A percentile compares a stretch with the other conserved stretches of the same genome.
Evolutionary conservation across 306 rosid species (phyloP).

Genomic region (Morella rubra): DNA sequence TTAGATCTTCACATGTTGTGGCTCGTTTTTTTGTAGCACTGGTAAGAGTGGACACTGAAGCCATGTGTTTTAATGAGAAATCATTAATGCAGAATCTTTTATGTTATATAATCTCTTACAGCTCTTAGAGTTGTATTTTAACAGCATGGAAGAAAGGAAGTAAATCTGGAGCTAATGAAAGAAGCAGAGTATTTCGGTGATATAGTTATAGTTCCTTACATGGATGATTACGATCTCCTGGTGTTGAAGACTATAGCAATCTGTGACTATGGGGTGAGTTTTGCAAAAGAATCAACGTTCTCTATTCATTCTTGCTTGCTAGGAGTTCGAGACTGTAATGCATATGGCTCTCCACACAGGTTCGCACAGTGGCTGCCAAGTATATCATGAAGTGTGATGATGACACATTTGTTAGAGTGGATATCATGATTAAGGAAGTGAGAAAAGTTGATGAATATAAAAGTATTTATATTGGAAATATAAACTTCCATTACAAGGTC

Average conservation of each 20-base stretch:
- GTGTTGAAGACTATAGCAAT: constrained; percentile 95
- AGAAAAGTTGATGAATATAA: constrained; percentile 40
- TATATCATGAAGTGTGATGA: constrained; percentile 94
- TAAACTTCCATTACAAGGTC: constrained; percentile 85
- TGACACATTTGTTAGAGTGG: constrained; percentile 92
- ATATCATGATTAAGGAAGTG: constrained; percentile 65
- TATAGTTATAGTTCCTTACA: constrained; percentile 81
- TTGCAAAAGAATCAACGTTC: constrained; percentile 15
- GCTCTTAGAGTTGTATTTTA: constrained; percentile 33
- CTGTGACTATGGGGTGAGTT: constrained; percentile 92
- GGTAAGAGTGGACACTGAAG: constrained; percentile 49
- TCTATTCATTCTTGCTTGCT: constrained; percentile 15
- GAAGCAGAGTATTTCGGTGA: constrained; percentile 96
- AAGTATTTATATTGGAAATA: constrained; percentile 86
- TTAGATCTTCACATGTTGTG: constrained; percentile 71
- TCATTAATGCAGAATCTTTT: constrained; percentile 1
- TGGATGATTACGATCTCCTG: constrained; percentile 95
- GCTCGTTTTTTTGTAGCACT: constrained; percentile 90
- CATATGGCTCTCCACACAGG: constrained; percentile 42
- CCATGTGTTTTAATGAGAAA: constrained; percentile 16
- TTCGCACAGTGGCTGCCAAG: constrained; percentile 59
- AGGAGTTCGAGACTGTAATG: constrained; percentile 8
- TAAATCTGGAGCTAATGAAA: constrained; percentile 69
- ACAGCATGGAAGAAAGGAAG: constrained; percentile 87
- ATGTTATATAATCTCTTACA: constrained; percentile 25